These are phyloP conservation scores for Diutina neorugosa DNA, from an alignment of 1,139 yeast genomes.

Conservation along the genomic window DNA sequence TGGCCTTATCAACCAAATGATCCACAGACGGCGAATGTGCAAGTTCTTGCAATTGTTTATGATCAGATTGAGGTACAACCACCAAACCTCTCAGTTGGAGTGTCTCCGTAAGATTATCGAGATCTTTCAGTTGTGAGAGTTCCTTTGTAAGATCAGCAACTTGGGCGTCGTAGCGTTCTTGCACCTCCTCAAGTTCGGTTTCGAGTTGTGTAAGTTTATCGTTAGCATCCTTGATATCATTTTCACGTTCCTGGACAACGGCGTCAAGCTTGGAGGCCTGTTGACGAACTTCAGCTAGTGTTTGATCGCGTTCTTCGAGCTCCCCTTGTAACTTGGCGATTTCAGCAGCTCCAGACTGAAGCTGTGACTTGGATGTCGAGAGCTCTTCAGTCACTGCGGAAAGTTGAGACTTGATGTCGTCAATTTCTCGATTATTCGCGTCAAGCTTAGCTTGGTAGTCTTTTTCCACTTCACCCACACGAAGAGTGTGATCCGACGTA, in stretches of 20 bases:
- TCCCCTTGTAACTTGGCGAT: neutral
- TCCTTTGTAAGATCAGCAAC: neutral
- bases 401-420: neutral
- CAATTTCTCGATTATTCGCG: neutral
- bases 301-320: neutral
- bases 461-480: neutral
- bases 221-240: neutral
- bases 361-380: neutral
- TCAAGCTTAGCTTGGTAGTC: neutral
- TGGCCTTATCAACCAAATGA: constrained; percentile 8
- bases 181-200: neutral
- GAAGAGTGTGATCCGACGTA: neutral
- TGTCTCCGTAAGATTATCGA: neutral
- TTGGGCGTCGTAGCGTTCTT: neutral
- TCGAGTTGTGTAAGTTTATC: neutral
- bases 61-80: constrained; percentile 1
- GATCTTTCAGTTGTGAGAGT: neutral
- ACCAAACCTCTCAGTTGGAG: constrained; percentile 5
- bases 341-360: neutral
- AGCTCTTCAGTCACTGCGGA: neutral
- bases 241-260: neutral
- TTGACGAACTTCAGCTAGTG: neutral
- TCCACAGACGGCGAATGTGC: neutral
- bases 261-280: neutral
- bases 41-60: neutral